Base-by-base conservation (phyloP, 768 basidiomycete genomes). In the Suillus paluster region DNA sequence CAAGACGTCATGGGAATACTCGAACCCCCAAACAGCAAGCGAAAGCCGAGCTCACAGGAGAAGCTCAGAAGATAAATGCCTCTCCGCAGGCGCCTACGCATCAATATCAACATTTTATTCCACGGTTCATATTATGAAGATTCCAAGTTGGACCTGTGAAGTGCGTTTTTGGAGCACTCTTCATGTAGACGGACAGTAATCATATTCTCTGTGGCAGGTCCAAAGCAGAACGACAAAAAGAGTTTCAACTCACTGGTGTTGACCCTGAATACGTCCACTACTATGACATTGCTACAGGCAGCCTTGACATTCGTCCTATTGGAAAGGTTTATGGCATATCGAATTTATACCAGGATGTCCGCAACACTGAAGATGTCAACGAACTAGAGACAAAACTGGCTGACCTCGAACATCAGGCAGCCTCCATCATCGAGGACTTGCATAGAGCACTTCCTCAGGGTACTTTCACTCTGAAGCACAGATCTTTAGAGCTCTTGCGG, bases 361-460 rank as follows among this genome's bases (percentile, higher is more conserved):
- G 59, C 15, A 60, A 73, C 44, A 46, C 61, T 0, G 27, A 46
- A 11, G 66, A 75, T 44, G 65, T 71, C 11, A 67, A 75, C 53
- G 61, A 73, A n/a, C 56, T 76, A 5, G 78, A 79, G 48, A 56
- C 64, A 25, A 70, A 69, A 53, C 62, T 79, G 5, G 59, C 67
- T 7, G 14, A 48, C 15, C 70, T 80, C 1, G 78, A 80, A 61
- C 21, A 61, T 7, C 62, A 70, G 5, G 71, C 77, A 2, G 68
- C 72, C 0, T 9, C 14, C 7, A 57, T 74, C 17, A 72, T 77
- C 27, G 62, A 10, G 46, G 71, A 36, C 61, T 68, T 64, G 44
- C 62, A 46, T 55, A 39, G 9, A 33, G 62, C 57, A 9, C 57
- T 64, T 39, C 42, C 56, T 21, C 41, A n/a, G 36, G 39, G 23